Base-by-base conservation (phyloP, 805 yeast genomes). In the Naumovozyma castellii region DNA sequence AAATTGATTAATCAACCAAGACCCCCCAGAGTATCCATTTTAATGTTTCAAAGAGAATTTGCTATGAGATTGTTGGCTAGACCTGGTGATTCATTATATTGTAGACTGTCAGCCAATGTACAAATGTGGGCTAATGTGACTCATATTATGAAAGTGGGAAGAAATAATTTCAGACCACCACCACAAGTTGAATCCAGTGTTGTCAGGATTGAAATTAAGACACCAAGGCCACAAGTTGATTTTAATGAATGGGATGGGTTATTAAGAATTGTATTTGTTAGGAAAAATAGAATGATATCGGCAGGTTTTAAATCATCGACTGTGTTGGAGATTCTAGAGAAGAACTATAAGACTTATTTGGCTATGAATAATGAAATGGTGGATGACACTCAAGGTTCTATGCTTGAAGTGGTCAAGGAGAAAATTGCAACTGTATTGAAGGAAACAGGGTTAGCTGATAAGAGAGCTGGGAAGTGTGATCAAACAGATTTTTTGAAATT, bases 91-190 rank as follows among this genome's bases (percentile, higher is more conserved):
- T 63, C 85, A 1, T 68, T 92, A 31, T 92, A 90, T 67, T 87
- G 96, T 63, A 75, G 98, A 55, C 71, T 92, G 40, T 82, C 95
- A 25, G 97, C 95, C 22, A 92, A 92, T 57, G 97, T 92, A 1
- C 98, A 92, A 58, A 90, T 92, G 97, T 92, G 97, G 97, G 96
- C 97, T n/a, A 85, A 85, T 48, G 97, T 92, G 13, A 87, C 94
- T 5, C 98, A 92, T 61, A 84, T 92, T 39, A 92, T 92, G 98
- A 92, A 92, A 64, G 98, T 92, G 22, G 97, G 97, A 18, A 83
- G 79, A 58, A 92, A 92, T 59, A 92, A 92, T 57, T 92, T 92
- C 69, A 73, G 96, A 52, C 98, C 98, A 18, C 98, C 98, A 9
- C 98, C 98, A 43, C 88, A 92, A 62, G 98, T 92, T 42, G 98